Evolutionary conservation across 108 stramenopile species (phyloP).

Genomic region (Cyclotella cryptica): DNA sequence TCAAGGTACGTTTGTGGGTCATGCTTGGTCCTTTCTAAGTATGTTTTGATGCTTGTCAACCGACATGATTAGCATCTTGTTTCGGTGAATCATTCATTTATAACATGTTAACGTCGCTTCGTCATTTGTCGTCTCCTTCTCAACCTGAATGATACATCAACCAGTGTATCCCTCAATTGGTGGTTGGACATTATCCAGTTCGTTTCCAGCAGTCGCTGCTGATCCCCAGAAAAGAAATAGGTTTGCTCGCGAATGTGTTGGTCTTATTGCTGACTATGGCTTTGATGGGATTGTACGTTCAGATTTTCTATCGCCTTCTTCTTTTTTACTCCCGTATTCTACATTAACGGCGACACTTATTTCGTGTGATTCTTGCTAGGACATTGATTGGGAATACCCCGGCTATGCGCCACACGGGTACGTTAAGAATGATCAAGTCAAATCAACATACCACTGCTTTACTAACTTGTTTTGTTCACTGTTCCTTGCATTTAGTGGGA

Average conservation of each 20-base stretch:
- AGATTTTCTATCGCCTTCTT: background rate
- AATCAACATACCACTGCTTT: no score
- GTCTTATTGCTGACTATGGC: slow-evolving; percentile 41
- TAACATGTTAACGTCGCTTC: background rate
- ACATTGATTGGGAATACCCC: slow-evolving; percentile 42
- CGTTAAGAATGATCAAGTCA: background rate
- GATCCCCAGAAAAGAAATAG: slow-evolving; percentile 12
- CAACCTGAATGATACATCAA: no score
- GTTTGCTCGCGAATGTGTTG: slow-evolving; percentile 42
- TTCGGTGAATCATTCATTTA: background rate
- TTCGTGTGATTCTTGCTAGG: background rate
- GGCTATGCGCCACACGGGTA: slow-evolving; percentile 39
- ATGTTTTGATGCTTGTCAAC: no score
- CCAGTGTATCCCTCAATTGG: slow-evolving; percentile 31
- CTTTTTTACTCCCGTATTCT: background rate
- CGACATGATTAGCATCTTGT: no score
- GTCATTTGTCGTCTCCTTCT: no score
- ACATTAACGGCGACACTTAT: background rate
- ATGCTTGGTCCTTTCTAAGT: background rate
- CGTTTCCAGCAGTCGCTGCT: slow-evolving; percentile 33
- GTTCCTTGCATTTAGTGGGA: slow-evolving; percentile 4
- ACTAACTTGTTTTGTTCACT: background rate
- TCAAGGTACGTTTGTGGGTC: background rate
- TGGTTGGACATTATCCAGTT: slow-evolving; percentile 33
- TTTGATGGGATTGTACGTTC: slow-evolving; percentile 39